Evolutionary conservation across 345 rosid species (phyloP).

Genomic region (Dovyalis caffra): DNA sequence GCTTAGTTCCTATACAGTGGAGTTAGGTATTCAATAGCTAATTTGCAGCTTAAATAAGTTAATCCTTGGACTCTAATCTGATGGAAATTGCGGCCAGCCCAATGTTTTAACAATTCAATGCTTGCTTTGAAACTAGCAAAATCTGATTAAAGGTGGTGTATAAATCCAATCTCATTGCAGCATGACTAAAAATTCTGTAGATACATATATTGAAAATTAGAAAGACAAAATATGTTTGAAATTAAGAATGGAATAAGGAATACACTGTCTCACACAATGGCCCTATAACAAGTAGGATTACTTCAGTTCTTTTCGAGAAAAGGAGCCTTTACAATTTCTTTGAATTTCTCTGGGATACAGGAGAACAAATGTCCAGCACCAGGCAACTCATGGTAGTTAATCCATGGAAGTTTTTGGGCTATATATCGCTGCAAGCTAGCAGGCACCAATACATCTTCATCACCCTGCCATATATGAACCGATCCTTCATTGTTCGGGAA

Average conservation of each 20-base stretch:
- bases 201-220: no score
- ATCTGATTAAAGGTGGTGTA: no score
- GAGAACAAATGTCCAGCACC: conserved; percentile 23
- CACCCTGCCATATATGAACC: conserved; percentile 32
- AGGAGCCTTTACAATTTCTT: conserved; percentile 13
- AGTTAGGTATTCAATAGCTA: not conserved
- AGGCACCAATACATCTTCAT: conserved; percentile 19
- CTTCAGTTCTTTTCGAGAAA: conserved; percentile 4
- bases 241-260: no score
- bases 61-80: not conserved
- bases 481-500: conserved; percentile 24
- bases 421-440: conserved; percentile 24
- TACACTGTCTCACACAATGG: no score
- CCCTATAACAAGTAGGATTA: not conserved
- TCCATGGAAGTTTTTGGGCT: conserved; percentile 20
- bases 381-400: conserved; percentile 22
- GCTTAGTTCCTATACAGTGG: not conserved
- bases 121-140: no score
- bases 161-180: not conserved
- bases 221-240: not conserved
- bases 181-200: no score
- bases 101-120: no score
- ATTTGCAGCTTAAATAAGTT: not conserved
- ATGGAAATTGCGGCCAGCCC: no score
- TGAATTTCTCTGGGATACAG: not conserved